Percentiles rank a stretch among this genome's conserved stretches.
These are phyloP conservation scores for Paulownia fortunei DNA, from an alignment of 257 asterid genomes.

Conservation along the genomic window DNA sequence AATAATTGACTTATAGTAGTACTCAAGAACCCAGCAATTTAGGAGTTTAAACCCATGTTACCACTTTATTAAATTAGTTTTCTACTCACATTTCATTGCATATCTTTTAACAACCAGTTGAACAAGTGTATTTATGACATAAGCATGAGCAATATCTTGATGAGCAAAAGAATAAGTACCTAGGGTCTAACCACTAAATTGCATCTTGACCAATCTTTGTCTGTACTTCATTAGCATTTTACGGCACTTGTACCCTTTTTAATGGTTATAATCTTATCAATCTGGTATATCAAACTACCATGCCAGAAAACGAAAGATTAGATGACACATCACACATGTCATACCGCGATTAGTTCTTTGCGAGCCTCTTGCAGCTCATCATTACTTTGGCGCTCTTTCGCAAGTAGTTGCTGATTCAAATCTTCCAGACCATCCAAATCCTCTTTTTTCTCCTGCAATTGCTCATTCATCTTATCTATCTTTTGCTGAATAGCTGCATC, in stretches of 20 bases:
- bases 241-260: not conserved
- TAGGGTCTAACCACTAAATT: not conserved
- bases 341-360: conserved; percentile 54
- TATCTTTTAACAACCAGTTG: not conserved
- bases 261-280: not conserved
- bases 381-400: conserved; percentile 61
- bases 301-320: not conserved
- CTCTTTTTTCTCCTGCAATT: conserved; percentile 45
- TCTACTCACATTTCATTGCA: not conserved
- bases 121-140: not conserved
- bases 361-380: conserved; percentile 73
- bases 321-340: conserved; percentile 22
- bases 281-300: not conserved
- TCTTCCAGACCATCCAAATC: conserved; percentile 49
- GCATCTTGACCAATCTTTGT: not conserved
- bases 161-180: conserved; percentile 5
- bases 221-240: not conserved
- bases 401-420: conserved; percentile 41
- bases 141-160: not conserved
- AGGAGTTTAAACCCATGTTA: not conserved
- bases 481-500: conserved; percentile 54
- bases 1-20: not conserved
- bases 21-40: not conserved
- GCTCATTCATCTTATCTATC: conserved; percentile 53
- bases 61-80: conserved; percentile 10